Base-by-base conservation (phyloP, 2,329 filamentous ascomycete species). In the Dichotomopilus funicola region DNA sequence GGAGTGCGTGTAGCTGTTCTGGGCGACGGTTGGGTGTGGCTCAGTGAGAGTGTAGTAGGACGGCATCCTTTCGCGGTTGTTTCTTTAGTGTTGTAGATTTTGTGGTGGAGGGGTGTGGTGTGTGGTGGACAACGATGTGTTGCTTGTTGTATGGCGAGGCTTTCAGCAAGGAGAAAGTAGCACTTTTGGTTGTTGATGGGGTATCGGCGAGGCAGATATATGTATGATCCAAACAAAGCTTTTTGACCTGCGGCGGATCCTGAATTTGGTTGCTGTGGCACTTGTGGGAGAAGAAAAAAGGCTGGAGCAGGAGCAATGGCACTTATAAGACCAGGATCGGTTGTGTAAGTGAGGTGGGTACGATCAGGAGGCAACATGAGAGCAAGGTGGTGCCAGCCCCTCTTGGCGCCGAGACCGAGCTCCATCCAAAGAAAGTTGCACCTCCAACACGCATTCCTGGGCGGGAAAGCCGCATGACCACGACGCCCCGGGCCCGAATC, bases 1-100 rank as follows among this genome's bases (percentile, higher is more conserved):
- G 6, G 76, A 73, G 71, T 80, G 77, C 51, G 73, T 72, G 73
- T 75, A 77, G 59, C 71, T 67, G 68, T 77, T 72, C 64, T 73
- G 69, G 50, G 63, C 65, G 44, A 77, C 70, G 56, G 75, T 76
- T 11, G 75, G 75, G 68, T 77, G 74, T 53, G 75, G 75, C 68
- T 78, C 75, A 52, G 72, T 73, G 70, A 78, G 68, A 59, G 73
- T 73, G 70, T 71, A 74, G 57, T 73, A 77, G 78, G 49, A 56
- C 68, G 62, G 37, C 54, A 51, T 58, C 36, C 13, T 47, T 54
- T 50, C 62, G 45, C 54, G 54, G 54, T 27, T 45, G 53, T 13
- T 41, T 54, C 50, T 46, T 51, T 48, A 37, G 44, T 53, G 35
- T 55, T 35, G 47, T 59, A 37, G 27, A 11, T n/a, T 31, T 37